phyloP scores from a whole-genome alignment of 345 rosid species.

The Cardamine resedifolia region DNA sequence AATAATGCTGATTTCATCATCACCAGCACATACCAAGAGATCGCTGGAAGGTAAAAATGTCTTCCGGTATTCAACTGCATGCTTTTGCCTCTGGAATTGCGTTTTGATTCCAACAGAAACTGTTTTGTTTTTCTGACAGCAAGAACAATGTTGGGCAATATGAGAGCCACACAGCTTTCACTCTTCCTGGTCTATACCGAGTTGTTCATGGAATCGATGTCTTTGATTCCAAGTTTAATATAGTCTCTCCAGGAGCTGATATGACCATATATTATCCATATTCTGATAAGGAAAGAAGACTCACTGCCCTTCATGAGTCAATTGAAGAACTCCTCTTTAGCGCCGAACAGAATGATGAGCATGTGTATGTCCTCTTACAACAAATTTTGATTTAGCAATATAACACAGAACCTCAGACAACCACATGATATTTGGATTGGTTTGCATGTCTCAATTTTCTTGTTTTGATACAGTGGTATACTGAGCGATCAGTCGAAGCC shows the following conservation, averaged over 20 bases:
- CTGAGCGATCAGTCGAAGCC: conserved; percentile 52
- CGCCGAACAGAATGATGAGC: conserved; percentile 51
- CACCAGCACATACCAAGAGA: conserved; percentile 58
- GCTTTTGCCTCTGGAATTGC: not conserved
- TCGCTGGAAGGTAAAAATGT: conserved; percentile 47
- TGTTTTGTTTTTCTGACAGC: conserved; percentile 34
- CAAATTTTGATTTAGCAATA: not conserved
- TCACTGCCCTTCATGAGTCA: conserved; percentile 50
- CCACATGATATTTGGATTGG: not conserved
- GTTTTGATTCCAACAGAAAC: conserved; percentile 8
- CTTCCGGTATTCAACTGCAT: not conserved
- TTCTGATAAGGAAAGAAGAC: conserved; percentile 50
- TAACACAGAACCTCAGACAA: not conserved
- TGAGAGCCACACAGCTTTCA: conserved; percentile 62
- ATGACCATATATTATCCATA: conserved; percentile 62
- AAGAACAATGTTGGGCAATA: conserved; percentile 59
- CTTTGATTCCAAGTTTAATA: conserved; percentile 62
- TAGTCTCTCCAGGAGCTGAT: conserved; percentile 70
- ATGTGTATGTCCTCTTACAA: conserved; percentile 47
- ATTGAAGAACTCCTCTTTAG: conserved; percentile 52
- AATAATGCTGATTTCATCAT: conserved; percentile 59
- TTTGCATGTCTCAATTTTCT: conserved; percentile 8
- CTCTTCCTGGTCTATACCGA: conserved; percentile 60
- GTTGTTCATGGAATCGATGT: conserved; percentile 69
- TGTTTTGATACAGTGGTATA: conserved; percentile 41